Evolutionary conservation across 176 grass and related monocot species (phyloP).

Genomic region (Phoenix roebelenii): DNA sequence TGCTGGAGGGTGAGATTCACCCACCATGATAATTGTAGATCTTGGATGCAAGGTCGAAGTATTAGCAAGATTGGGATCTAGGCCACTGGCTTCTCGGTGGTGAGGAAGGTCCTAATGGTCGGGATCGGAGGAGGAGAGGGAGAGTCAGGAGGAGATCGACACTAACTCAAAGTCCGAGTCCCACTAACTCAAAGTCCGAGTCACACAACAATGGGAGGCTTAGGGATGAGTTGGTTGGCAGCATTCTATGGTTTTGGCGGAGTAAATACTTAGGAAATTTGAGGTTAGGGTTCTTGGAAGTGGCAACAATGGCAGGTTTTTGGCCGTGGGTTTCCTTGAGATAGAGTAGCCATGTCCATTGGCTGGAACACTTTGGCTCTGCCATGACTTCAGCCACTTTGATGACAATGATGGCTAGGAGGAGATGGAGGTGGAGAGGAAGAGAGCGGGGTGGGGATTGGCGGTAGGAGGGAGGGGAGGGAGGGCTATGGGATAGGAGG

Average conservation of each 20-base stretch:
- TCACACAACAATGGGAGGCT: slow-evolving; percentile 32
- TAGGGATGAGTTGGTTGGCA: slow-evolving; percentile 28
- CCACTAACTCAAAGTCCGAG: slow-evolving; percentile 10
- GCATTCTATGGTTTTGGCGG: slow-evolving; percentile 26
- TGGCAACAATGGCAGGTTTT: not conserved
- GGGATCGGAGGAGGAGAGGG: slow-evolving; percentile 20
- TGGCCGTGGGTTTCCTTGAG: slow-evolving; percentile 8
- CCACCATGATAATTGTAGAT: not conserved
- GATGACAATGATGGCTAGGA: no score
- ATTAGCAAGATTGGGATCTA: slow-evolving; percentile 6
- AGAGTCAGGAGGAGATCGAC: slow-evolving; percentile 23
- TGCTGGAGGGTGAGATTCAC: no score
- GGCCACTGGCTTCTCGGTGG: not conserved
- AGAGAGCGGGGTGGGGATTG: no score
- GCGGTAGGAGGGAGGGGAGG: no score
- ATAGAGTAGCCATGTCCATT: slow-evolving; percentile 44
- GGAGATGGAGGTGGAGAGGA: no score
- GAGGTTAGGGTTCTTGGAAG: not conserved
- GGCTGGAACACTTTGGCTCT: slow-evolving; percentile 28
- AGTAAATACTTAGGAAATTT: slow-evolving; percentile 20
- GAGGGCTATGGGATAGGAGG: no score
- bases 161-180: slow-evolving; percentile 15
- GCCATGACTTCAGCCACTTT: no score
- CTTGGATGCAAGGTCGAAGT: not conserved
- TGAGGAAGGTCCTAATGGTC: slow-evolving; percentile 12